A percentile compares a stretch with the other conserved stretches of the same genome.
Evolutionary conservation across 1,284 basidiomycete species (phyloP).

Genomic region (Sanghuangporus weigelae): DNA sequence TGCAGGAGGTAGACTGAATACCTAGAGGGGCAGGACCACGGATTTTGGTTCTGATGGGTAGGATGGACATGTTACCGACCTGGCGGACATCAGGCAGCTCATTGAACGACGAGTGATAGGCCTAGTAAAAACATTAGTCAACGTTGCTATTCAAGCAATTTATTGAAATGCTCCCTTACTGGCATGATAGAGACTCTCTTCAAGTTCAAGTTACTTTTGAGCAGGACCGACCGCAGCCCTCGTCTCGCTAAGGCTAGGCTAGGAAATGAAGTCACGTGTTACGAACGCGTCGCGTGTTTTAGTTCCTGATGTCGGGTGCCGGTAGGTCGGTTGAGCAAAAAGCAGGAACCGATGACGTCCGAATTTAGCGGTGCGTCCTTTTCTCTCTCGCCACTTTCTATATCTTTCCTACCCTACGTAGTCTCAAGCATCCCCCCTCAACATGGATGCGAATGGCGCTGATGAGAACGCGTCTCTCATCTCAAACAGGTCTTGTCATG

Average conservation of each 20-base stretch:
- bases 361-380: background rate
- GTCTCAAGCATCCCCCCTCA: background rate
- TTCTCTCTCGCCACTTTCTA: background rate
- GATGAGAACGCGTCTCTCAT: conserved; percentile 46
- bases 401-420: background rate
- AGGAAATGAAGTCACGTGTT: background rate
- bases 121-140: conserved; percentile 41
- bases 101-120: conserved; percentile 96
- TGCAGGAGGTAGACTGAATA: conserved; percentile 26
- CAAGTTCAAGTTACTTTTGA: background rate
- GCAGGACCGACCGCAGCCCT: background rate
- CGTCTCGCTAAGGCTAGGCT: background rate
- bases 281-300: background rate
- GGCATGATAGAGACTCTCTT: conserved; percentile 42
- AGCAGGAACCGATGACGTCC: background rate
- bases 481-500: conserved; percentile 43
- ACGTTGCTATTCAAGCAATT: background rate
- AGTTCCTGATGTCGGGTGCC: background rate
- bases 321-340: background rate
- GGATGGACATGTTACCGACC: conserved; percentile 86
- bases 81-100: conserved; percentile 77
- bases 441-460: conserved; percentile 4
- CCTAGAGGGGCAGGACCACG: conserved; percentile 89
- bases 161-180: conserved; percentile 34
- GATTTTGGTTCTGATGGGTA: conserved; percentile 89